A percentile compares a stretch with the other conserved stretches of the same genome.
Conservation (phyloP, 129 eudicot genomes). For the Flaveria bidentis region DNA sequence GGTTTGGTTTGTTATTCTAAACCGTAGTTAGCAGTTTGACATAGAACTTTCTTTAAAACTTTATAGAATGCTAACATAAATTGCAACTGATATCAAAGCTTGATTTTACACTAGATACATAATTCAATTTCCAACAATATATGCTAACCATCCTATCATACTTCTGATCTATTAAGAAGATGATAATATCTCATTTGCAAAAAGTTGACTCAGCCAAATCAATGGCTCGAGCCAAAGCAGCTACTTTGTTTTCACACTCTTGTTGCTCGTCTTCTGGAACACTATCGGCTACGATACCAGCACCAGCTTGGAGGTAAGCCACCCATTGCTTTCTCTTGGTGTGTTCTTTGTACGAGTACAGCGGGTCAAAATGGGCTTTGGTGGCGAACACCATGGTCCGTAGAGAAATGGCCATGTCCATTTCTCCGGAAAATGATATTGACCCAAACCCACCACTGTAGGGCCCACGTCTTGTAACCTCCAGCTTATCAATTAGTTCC, state of each 20-base stretch:
- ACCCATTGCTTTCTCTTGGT: constrained; percentile 68
- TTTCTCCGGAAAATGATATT: constrained; percentile 70
- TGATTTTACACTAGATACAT: constrained; percentile 10
- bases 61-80: not conserved
- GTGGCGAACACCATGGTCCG: constrained; percentile 79
- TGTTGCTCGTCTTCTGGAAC: constrained; percentile 72
- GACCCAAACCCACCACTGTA: constrained; percentile 87
- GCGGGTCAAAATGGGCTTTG: constrained; percentile 53
- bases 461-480: constrained; percentile 78
- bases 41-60: no score
- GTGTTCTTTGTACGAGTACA: constrained; percentile 58
- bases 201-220: constrained; percentile 88
- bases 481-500: constrained; percentile 83
- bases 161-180: constrained; percentile 6
- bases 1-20: no score
- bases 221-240: constrained; percentile 84
- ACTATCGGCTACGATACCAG: constrained; percentile 96
- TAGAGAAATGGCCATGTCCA: constrained; percentile 79
- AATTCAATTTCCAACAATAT: constrained; percentile 6
- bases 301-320: constrained; percentile 94
- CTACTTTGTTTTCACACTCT: constrained; percentile 83
- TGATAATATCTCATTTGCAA: constrained; percentile 21
- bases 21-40: no score
- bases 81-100: constrained; percentile 2
- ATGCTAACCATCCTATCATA: not conserved